Percentiles rank a stretch among this genome's conserved stretches.
Evolutionary conservation across 2,329 filamentous ascomycete genomes (phyloP).

Genomic region (Penicillium decumbens): DNA sequence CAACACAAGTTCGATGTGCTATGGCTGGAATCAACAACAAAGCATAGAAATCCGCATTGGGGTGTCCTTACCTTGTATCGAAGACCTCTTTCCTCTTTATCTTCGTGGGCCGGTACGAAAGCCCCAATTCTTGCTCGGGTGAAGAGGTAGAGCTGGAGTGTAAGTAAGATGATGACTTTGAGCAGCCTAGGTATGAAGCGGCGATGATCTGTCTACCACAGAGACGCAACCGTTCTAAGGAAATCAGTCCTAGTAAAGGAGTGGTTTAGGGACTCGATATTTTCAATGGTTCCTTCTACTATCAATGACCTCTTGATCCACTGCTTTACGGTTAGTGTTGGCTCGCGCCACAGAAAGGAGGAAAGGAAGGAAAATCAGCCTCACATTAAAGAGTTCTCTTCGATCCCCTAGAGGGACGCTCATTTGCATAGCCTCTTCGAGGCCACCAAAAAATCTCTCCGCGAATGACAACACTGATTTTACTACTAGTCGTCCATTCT

Average conservation of each 20-base stretch:
- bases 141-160: constrained; percentile 15
- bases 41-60: not conserved
- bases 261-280: constrained; percentile 10
- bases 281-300: constrained; percentile 1
- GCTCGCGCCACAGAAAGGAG: too few relatives aligned
- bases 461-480: too few relatives aligned
- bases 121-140: constrained; percentile 15
- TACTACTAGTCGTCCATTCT: too few relatives aligned
- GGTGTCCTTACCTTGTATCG: constrained; percentile 10
- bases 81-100: constrained; percentile 8
- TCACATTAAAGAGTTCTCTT: too few relatives aligned
- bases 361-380: too few relatives aligned
- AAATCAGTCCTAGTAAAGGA: constrained; percentile 15
- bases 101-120: constrained; percentile 12
- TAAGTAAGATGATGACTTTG: constrained; percentile 10
- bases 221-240: not conserved
- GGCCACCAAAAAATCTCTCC: too few relatives aligned
- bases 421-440: too few relatives aligned
- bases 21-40: constrained; percentile 1
- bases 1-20: constrained; percentile 14
- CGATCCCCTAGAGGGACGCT: too few relatives aligned
- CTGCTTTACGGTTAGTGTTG: too few relatives aligned
- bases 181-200: constrained; percentile 13
- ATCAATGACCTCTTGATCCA: too few relatives aligned
- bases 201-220: constrained; percentile 3